phyloP scores from a whole-genome alignment of 2,329 filamentous ascomycete genomes.

The Oidium heveae region DNA sequence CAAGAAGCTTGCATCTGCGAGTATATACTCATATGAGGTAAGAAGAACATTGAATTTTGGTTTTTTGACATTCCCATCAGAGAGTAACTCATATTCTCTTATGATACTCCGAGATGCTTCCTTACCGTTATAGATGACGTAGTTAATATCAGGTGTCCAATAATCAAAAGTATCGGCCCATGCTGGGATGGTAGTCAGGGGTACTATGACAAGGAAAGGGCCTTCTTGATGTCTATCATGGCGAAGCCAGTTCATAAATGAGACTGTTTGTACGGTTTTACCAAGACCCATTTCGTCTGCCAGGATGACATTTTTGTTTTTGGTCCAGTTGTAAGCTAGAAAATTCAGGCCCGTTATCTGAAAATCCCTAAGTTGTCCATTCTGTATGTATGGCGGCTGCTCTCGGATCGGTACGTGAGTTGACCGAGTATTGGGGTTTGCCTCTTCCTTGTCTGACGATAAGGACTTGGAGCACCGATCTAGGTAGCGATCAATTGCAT shows the following conservation, averaged over 20 bases:
- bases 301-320: slow-evolving; percentile 82
- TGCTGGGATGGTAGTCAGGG: slow-evolving; percentile 85
- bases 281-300: slow-evolving; percentile 97
- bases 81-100: slow-evolving; percentile 66
- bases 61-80: slow-evolving; percentile 65
- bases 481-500: slow-evolving; percentile 75
- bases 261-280: slow-evolving; percentile 92
- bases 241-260: slow-evolving; percentile 90
- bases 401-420: slow-evolving; percentile 45
- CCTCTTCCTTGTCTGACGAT: slow-evolving; percentile 53
- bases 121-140: slow-evolving; percentile 86
- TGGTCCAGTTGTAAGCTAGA: slow-evolving; percentile 84
- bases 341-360: slow-evolving; percentile 91
- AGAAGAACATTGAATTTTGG: slow-evolving; percentile 95
- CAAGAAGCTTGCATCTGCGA: slow-evolving; percentile 62
- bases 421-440: slow-evolving; percentile 48
- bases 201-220: slow-evolving; percentile 90
- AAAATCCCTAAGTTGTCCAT: slow-evolving; percentile 71
- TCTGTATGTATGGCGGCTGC: slow-evolving; percentile 66
- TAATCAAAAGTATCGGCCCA: slow-evolving; percentile 96
- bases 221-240: slow-evolving; percentile 78
- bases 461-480: slow-evolving; percentile 63
- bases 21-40: slow-evolving; percentile 91
- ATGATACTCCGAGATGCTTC: slow-evolving; percentile 70
- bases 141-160: slow-evolving; percentile 91